Evolutionary conservation across 2,329 filamentous ascomycete genomes (phyloP), one percentile per base, ranked within the genome.

Genomic region (Seiridium cupressi): DNA sequence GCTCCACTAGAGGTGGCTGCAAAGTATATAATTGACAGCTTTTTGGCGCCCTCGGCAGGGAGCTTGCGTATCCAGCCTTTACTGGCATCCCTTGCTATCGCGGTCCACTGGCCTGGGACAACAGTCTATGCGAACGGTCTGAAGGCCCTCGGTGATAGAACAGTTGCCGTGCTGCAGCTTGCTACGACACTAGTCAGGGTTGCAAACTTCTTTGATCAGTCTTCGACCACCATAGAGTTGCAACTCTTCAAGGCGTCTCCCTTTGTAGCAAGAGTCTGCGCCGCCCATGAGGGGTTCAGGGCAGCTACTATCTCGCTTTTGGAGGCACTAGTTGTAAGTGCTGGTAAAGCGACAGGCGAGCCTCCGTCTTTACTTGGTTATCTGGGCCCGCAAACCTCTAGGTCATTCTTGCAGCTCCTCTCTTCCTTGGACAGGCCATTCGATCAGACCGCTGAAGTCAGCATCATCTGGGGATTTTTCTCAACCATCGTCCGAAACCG

Each of bases 311-410:
- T 93, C 38, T 80, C 83, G 34, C 77, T 97, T 2, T 78, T 97
- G 6, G 88, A 93, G 62, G 85, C 88, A 9, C 76, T 97, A 18
- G 87, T 97, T 35, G 81, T 88, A 48, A 88, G 84, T 64, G 89
- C 90, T 32, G 86, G 88, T 32, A 85, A 85, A 62, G 78, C 81
- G 13, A 77, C 83, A 36, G 82, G 81, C n/a, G 93, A 97, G 66
- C 92, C 93, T 1, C 91, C 92, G n/a, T 97, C 94, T 5, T 81
- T 99, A n/a, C 85, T 99, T 31, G 93, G 93, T 38, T 92, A 96
- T 70, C 80, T 99, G 5, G 93, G 93, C 1, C 84, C 92, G 8
- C 87, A 92, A 59, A 88, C 92, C 7, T 91, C 93, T 9, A 92
- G 91, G 67, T 89, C 90, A 44, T 96, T 99, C 70, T 80, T 99